A percentile compares a stretch with the other conserved stretches of the same genome.
phyloP scores from a whole-genome alignment of 768 basidiomycete species.

The Tricholoma matsutake region DNA sequence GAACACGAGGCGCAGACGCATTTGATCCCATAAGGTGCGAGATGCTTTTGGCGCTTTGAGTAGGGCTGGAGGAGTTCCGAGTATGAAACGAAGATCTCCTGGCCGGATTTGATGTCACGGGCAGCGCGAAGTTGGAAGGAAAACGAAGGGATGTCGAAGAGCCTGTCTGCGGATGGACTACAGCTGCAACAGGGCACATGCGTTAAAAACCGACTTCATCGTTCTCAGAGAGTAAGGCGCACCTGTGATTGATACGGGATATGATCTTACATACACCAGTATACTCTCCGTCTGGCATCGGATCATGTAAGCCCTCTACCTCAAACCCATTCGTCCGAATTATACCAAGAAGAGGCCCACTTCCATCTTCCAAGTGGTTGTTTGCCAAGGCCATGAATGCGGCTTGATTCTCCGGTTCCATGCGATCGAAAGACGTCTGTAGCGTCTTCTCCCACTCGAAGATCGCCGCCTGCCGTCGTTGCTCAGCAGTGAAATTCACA shows the following conservation, averaged over 20 bases:
- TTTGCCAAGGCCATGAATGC: constrained; percentile 32
- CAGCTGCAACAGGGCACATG: constrained; percentile 20
- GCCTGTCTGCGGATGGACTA: constrained; percentile 23
- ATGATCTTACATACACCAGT: constrained; percentile 25
- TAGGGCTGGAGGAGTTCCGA: constrained; percentile 15
- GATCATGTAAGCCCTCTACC: constrained; percentile 17
- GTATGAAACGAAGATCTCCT: constrained; percentile 31
- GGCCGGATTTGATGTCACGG: constrained; percentile 26
- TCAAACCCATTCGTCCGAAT: constrained; percentile 32
- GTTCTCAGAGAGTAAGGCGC: background rate
- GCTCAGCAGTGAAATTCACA: constrained; percentile 2
- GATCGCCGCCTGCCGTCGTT: constrained; percentile 6
- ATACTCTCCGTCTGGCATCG: constrained; percentile 20
- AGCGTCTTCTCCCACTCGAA: constrained; percentile 21
- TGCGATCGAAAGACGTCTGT: constrained; percentile 20
- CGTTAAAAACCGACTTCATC: background rate
- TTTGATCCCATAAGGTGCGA: constrained; percentile 27
- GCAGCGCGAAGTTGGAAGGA: constrained; percentile 25
- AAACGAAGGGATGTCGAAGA: constrained; percentile 30
- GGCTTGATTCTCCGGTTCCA: constrained; percentile 21
- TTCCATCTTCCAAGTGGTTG: constrained; percentile 29
- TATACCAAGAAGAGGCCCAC: constrained; percentile 30
- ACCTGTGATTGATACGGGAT: constrained; percentile 40
- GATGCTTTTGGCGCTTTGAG: constrained; percentile 21
- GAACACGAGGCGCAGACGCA: constrained; percentile 26